A percentile compares a stretch with the other conserved stretches of the same genome.
phyloP scores from a whole-genome alignment of 2,329 filamentous ascomycete species.

The Diaporthe nobilis region DNA sequence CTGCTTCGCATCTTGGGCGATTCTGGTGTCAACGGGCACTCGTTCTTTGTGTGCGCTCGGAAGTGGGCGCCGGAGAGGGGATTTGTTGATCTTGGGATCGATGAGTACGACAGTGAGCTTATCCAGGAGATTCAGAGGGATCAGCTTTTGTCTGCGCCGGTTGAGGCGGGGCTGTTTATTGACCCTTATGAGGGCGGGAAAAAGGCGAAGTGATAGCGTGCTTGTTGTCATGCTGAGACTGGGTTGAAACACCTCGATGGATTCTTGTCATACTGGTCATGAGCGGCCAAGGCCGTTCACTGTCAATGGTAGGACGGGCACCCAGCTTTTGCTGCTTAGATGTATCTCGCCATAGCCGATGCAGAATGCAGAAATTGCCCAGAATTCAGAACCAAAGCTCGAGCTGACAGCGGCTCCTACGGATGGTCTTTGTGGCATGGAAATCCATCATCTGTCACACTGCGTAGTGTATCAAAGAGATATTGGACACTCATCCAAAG shows the following conservation, averaged over 20 bases:
- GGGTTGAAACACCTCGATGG: neutral
- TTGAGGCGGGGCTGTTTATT: slow-evolving; percentile 45
- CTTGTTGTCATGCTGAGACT: neutral
- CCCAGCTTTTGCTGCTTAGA: too few relatives aligned
- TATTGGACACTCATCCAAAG: too few relatives aligned
- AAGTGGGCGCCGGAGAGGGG: neutral
- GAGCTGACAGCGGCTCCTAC: too few relatives aligned
- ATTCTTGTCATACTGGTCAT: neutral
- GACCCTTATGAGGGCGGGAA: neutral
- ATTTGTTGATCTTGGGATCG: slow-evolving; percentile 40
- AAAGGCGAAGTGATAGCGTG: neutral
- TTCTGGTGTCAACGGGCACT: slow-evolving; percentile 47
- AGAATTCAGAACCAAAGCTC: too few relatives aligned
- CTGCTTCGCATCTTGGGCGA: slow-evolving; percentile 49
- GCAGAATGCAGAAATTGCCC: too few relatives aligned
- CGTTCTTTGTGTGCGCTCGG: slow-evolving; percentile 45
- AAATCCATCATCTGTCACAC: too few relatives aligned
- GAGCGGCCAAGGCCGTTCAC: neutral
- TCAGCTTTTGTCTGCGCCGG: slow-evolving; percentile 47
- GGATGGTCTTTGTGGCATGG: too few relatives aligned
- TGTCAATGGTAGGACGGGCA: neutral
- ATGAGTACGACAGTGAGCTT: slow-evolving; percentile 50
- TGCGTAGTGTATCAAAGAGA: too few relatives aligned
- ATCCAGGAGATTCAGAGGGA: slow-evolving; percentile 49
- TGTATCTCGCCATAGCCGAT: too few relatives aligned